phyloP scores from a whole-genome alignment of 2,329 filamentous ascomycete species.

The Cryphonectria carpinicola region DNA sequence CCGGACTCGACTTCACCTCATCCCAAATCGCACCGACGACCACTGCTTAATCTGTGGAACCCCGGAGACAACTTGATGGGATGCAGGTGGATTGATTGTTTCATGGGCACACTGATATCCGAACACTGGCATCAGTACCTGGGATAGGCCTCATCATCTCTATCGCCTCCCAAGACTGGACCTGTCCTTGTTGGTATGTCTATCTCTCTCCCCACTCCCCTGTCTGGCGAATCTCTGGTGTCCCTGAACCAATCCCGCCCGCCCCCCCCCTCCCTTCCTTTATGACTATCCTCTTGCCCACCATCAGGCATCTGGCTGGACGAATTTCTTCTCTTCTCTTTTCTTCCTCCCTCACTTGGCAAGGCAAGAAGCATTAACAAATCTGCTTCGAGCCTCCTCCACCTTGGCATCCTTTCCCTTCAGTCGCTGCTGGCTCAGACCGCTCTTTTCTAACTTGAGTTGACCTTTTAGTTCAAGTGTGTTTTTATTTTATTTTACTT shows the following conservation, averaged over 20 bases:
- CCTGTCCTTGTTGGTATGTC: conserved; percentile 16
- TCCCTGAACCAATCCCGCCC: conserved; percentile 11
- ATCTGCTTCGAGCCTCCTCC: conserved; percentile 40
- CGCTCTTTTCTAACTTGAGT: conserved; percentile 47
- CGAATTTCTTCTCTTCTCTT: conserved; percentile 33
- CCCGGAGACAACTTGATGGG: conserved; percentile 31
- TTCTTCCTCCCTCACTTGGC: conserved; percentile 39
- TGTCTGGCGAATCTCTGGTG: conserved; percentile 8
- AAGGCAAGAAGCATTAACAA: conserved; percentile 49
- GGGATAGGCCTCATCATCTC: conserved; percentile 31
- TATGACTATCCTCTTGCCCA: conserved; percentile 45
- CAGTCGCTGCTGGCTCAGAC: conserved; percentile 65
- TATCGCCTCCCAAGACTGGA: conserved; percentile 19
- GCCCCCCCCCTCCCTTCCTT: conserved; percentile 32
- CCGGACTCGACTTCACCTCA: conserved; percentile 23
- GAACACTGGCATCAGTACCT: conserved; percentile 34
- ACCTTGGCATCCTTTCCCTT: conserved; percentile 45
- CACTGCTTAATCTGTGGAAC: conserved; percentile 22
- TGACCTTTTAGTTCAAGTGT: conserved; percentile 37
- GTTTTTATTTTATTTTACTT: not conserved
- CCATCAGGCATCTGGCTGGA: conserved; percentile 18
- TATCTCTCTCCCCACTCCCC: not conserved
- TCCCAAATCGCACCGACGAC: conserved; percentile 20
- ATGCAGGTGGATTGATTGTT: conserved; percentile 40
- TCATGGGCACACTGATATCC: conserved; percentile 46